A percentile compares a stretch with the other conserved stretches of the same genome.
These are phyloP conservation scores for Astrothelium macrocarpum DNA, from an alignment of 495 filamentous ascomycete species.

Conservation along the genomic window DNA sequence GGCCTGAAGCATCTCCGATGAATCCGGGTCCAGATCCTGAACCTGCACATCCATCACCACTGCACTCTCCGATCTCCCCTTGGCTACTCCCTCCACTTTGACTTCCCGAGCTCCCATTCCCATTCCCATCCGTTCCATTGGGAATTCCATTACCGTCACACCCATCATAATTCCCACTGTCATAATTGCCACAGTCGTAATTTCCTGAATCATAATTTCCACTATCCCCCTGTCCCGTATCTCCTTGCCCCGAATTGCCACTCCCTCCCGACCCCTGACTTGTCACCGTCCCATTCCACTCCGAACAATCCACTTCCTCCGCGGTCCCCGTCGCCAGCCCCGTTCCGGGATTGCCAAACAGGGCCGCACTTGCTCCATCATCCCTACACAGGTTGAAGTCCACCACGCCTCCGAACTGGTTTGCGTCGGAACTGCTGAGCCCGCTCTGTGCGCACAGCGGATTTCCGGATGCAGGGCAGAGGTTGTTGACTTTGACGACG, in stretches of 20 bases:
- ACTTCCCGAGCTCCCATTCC: background rate
- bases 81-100: background rate
- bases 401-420: slow-evolving; percentile 30
- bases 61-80: background rate
- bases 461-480: slow-evolving; percentile 33
- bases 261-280: background rate
- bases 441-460: slow-evolving; percentile 26
- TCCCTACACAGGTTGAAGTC: slow-evolving; percentile 36
- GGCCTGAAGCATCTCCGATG: background rate
- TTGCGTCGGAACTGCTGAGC: slow-evolving; percentile 15
- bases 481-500: slow-evolving; percentile 31
- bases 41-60: background rate
- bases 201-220: slow-evolving; percentile 5
- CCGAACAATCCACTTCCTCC: slow-evolving; percentile 22
- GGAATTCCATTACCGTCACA: background rate
- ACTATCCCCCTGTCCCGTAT: slow-evolving; percentile 4
- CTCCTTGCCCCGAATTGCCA: background rate
- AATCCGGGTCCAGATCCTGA: background rate
- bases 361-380: slow-evolving; percentile 24
- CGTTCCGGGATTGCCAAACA: slow-evolving; percentile 28
- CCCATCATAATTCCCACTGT: slow-evolving; percentile 2
- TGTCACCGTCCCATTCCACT: slow-evolving; percentile 12
- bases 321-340: slow-evolving; percentile 25
- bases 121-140: background rate
- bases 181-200: slow-evolving; percentile 1